Evolutionary conservation across 441 rosid genomes (phyloP).

Genomic region (Euphorbia corollata): DNA sequence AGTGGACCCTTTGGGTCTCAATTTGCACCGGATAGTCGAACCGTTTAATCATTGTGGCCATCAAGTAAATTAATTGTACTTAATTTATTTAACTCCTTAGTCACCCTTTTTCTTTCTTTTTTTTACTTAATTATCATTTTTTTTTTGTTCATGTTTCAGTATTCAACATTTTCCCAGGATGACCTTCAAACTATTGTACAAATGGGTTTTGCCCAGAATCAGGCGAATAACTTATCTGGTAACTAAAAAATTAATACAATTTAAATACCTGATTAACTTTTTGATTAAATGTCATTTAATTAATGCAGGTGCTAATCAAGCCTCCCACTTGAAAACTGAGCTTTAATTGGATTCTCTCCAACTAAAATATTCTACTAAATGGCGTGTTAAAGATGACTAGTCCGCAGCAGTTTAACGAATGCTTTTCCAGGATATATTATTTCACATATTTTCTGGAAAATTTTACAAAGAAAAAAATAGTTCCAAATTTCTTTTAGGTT

Average conservation of each 20-base stretch:
- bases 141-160: constrained; percentile 25
- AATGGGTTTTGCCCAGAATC: constrained; percentile 57
- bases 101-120: background rate
- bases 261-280: background rate
- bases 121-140: background rate
- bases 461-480: too few relatives aligned
- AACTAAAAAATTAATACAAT: background rate
- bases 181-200: constrained; percentile 73
- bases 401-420: too few relatives aligned
- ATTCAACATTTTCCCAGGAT: constrained; percentile 47
- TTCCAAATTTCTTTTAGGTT: constrained; percentile 9
- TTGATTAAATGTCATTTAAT: constrained; percentile 12
- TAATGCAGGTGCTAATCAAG: constrained; percentile 49
- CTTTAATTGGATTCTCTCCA: constrained; percentile 37
- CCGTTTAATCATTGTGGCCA: constrained; percentile 32
- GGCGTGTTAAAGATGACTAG: too few relatives aligned
- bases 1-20: constrained; percentile 28
- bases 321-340: constrained; percentile 51
- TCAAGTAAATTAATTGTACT: constrained; percentile 33
- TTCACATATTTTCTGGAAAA: too few relatives aligned
- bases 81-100: background rate
- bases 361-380: constrained; percentile 14
- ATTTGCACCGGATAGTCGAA: constrained; percentile 43
- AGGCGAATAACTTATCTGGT: constrained; percentile 32
- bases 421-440: too few relatives aligned